Evolutionary conservation across 352 stramenopile genomes (phyloP).

Genomic region (Phytophthora lateralis): DNA sequence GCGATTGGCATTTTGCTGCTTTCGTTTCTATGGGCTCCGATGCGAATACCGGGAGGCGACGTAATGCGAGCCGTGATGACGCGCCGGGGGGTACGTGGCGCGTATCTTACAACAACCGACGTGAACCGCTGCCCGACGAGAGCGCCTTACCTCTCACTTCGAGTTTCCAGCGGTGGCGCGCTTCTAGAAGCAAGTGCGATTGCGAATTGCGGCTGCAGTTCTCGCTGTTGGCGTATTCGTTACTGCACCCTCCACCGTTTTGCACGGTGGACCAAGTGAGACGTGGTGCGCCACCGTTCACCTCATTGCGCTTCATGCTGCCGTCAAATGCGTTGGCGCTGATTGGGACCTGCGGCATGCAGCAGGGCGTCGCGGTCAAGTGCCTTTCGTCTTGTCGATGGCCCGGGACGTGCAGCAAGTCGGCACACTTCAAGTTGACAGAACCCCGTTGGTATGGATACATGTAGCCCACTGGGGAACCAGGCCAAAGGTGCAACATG

Average conservation of each 20-base stretch:
- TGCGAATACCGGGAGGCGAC: slow-evolving; percentile 1
- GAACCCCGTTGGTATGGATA: neutral
- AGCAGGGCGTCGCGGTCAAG: no score
- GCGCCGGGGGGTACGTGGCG: slow-evolving; percentile 1
- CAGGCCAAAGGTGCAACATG: neutral
- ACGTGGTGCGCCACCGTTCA: neutral
- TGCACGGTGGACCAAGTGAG: slow-evolving; percentile 4
- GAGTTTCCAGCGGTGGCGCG: slow-evolving; percentile 21
- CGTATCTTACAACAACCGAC: slow-evolving; percentile 21
- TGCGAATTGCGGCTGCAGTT: no score
- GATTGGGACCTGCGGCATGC: neutral
- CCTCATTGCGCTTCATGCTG: slow-evolving; percentile 18
- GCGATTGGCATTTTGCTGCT: slow-evolving; percentile 34
- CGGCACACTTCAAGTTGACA: neutral
- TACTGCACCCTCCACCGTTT: no score
- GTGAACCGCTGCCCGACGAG: slow-evolving; percentile 23
- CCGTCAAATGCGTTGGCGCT: no score
- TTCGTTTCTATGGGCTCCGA: slow-evolving; percentile 1
- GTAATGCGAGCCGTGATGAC: slow-evolving; percentile 7
- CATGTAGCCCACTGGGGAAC: neutral
- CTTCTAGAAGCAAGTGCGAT: neutral
- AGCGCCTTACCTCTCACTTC: slow-evolving; percentile 11
- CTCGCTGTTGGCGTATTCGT: no score
- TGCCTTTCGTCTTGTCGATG: no score
- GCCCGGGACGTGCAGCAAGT: no score